phyloP scores from a whole-genome alignment of 2,329 filamentous ascomycete species.

The Ceratocystiopsis sp. region DNA sequence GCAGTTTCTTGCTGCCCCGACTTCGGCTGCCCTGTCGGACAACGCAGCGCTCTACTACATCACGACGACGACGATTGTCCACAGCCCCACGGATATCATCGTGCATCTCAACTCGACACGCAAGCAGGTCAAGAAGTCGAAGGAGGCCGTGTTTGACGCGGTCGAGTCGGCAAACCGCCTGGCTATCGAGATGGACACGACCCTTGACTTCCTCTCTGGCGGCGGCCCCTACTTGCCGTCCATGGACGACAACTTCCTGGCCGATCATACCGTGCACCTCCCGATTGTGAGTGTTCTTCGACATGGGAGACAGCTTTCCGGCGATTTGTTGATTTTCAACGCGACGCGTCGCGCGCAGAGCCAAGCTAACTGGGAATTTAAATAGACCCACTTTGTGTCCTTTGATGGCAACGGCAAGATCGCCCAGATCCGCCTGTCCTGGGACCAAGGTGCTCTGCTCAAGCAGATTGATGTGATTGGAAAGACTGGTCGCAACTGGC shows the following conservation, averaged over 20 bases:
- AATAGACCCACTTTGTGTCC: slow-evolving; percentile 69
- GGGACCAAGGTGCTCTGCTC: slow-evolving; percentile 87
- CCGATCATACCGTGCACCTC: slow-evolving; percentile 63
- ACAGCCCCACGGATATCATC: slow-evolving; percentile 57
- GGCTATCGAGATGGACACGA: slow-evolving; percentile 65
- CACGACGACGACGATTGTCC: slow-evolving; percentile 63
- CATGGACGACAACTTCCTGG: slow-evolving; percentile 85
- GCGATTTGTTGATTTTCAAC: too few species aligned
- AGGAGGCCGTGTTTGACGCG: slow-evolving; percentile 55
- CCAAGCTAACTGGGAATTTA: slow-evolving; percentile 1
- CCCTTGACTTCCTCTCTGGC: slow-evolving; percentile 61
- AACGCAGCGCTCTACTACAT: slow-evolving; percentile 71
- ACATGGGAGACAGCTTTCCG: too few species aligned
- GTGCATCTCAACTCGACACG: slow-evolving; percentile 60
- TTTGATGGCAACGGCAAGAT: slow-evolving; percentile 70
- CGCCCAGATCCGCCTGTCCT: slow-evolving; percentile 70
- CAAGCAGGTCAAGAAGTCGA: slow-evolving; percentile 67
- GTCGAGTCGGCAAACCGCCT: slow-evolving; percentile 56
- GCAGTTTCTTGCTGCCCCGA: slow-evolving; percentile 54
- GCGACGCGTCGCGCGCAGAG: slow-evolving; percentile 1
- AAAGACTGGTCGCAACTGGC: slow-evolving; percentile 81
- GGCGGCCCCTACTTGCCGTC: slow-evolving; percentile 78
- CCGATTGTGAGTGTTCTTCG: slow-evolving; percentile 49
- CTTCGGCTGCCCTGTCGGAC: slow-evolving; percentile 41
- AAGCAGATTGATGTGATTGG: slow-evolving; percentile 93